phyloP scores from a whole-genome alignment of 208 protist genomes.

The Acanthamoeba divionensis region DNA sequence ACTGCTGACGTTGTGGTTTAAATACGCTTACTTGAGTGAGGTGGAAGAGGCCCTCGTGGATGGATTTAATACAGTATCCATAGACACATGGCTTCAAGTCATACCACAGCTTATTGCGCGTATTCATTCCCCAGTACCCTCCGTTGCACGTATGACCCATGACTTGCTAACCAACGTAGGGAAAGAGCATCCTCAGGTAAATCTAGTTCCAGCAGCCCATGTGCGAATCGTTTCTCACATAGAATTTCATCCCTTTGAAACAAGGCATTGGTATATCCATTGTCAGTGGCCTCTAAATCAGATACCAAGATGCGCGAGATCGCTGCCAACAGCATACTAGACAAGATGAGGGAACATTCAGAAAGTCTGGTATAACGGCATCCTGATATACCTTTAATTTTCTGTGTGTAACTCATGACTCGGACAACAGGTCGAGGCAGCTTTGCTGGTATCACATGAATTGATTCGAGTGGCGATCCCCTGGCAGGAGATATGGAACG shows the following conservation, averaged over 20 bases:
- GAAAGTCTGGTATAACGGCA: slow-evolving; percentile 11
- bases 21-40: slow-evolving; percentile 76
- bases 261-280: slow-evolving; percentile 96
- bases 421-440: slow-evolving; percentile 85
- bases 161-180: slow-evolving; percentile 92
- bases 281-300: slow-evolving; percentile 95
- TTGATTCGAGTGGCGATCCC: slow-evolving; percentile 96
- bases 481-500: slow-evolving; percentile 86
- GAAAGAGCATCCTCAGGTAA: slow-evolving; percentile 94
- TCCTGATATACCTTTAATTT: slow-evolving; percentile 17
- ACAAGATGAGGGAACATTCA: slow-evolving; percentile 79
- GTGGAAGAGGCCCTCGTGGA: slow-evolving; percentile 86
- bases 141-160: slow-evolving; percentile 90
- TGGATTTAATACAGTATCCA: slow-evolving; percentile 88
- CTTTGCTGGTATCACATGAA: slow-evolving; percentile 93
- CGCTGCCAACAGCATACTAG: slow-evolving; percentile 76
- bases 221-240: too few species aligned
- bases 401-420: background rate
- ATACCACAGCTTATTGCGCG: slow-evolving; percentile 98
- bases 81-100: slow-evolving; percentile 98
- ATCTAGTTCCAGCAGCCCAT: too few species aligned
- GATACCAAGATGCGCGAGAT: slow-evolving; percentile 59
- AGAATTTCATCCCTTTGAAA: too few species aligned
- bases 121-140: slow-evolving; percentile 89
- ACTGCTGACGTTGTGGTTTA: slow-evolving; percentile 98